phyloP scores from a whole-genome alignment of 805 yeast species.

The Phaffomyces thermotolerans region DNA sequence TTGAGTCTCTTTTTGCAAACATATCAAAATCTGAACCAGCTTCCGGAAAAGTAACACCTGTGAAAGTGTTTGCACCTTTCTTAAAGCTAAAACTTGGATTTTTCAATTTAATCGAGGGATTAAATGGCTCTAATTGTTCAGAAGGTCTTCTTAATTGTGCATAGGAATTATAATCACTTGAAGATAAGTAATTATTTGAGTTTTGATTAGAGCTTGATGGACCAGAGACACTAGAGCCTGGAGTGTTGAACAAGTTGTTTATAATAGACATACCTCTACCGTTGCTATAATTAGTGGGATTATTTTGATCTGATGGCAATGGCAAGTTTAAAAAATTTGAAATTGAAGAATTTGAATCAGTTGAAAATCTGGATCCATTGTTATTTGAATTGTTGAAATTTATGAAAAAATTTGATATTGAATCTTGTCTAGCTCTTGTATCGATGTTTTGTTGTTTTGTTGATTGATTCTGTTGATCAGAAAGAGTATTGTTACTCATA shows the following conservation, averaged over 20 bases:
- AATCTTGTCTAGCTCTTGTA: constrained; percentile 22
- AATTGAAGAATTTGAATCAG: constrained; percentile 24
- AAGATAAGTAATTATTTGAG: constrained; percentile 7
- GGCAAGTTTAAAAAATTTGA: constrained; percentile 17
- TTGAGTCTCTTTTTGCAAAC: constrained; percentile 21
- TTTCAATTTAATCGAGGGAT: constrained; percentile 28
- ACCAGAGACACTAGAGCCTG: too few relatives aligned
- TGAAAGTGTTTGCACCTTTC: constrained; percentile 9
- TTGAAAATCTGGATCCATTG: constrained; percentile 21
- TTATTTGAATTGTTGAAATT: constrained; percentile 19
- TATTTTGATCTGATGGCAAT: constrained; percentile 7
- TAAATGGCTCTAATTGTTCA: constrained; percentile 44
- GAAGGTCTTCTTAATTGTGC: constrained; percentile 35
- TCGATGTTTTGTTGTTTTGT: constrained; percentile 3
- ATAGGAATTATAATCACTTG: constrained; percentile 21
- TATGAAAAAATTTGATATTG: constrained; percentile 22
- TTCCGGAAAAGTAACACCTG: constrained; percentile 13
- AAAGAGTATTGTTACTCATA: constrained; percentile 5
- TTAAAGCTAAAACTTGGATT: constrained; percentile 20
- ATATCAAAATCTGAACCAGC: constrained; percentile 19
- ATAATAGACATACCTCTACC: constrained; percentile 22
- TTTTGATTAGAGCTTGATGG: background rate
- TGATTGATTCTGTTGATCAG: constrained; percentile 4
- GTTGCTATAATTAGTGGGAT: constrained; percentile 6
- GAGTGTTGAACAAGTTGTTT: constrained; percentile 17